Base-by-base conservation (phyloP, 768 basidiomycete genomes). In the Boletellus emodensis region DNA sequence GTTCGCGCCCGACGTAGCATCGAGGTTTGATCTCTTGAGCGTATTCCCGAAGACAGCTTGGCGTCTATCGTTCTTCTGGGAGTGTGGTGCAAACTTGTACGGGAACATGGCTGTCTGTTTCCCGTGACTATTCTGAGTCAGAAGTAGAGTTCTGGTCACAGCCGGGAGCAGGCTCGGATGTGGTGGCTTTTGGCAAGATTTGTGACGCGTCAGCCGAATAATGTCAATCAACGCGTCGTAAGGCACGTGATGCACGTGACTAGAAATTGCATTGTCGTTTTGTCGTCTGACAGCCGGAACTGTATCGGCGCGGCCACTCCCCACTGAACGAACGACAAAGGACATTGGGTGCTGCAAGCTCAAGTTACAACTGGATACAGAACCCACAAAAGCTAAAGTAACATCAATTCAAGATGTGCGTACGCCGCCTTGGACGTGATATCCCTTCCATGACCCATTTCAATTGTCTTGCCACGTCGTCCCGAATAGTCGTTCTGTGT, bases 41-140 rank as follows among this genome's bases (percentile, higher is more conserved):
- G 44, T 42, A 17, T 9, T 36, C 14, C 39, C 30, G 15, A 63
- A 54, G 17, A 22, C 9, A n/a, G 43, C 35, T 10, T 45, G 51
- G 39, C 9, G 46, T 4, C 15, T 17, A 7, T 58, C 52, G 28
- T 54, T 49, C 28, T 51, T 59, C 48, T 51, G 56, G 17, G 52
- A 35, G 24, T 49, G 51, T 1, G 44, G 43, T 12, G 53, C 50
- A 28, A 65, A 56, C 36, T 54, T 65, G 60, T 50, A 62, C 3
- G 54, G 52, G 28, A 52, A 48, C 50, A 62, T 56, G 22, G 39
- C 5, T 35, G 20, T 55, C 17, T 28, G 44, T 20, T 40, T 15
- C 35, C 50, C 30, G 5, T 3, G 20, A 3, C 20, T 20, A 3
- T 20, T 20, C 20, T 20, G 20, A 20, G 20, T 3, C 3, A 20